Conservation (phyloP, 2,329 filamentous ascomycete species). For the Trichophyton rubrum region DNA sequence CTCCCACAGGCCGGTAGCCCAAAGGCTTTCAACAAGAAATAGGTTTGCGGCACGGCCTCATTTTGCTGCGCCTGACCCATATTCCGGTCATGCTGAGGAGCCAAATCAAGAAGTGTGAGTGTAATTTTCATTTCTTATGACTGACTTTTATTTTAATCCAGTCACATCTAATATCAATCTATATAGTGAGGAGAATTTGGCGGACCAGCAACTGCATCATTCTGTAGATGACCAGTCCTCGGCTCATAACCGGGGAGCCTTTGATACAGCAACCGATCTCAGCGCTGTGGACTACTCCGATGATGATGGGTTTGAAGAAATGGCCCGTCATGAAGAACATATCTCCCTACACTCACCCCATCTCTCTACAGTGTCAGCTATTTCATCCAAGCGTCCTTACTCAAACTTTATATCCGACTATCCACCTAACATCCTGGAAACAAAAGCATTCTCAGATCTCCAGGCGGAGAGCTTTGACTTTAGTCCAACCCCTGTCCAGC, state of each 20-base stretch:
- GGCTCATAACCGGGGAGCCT: slow-evolving; percentile 8
- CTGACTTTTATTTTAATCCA: background rate
- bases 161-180: background rate
- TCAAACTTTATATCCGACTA: slow-evolving; percentile 36
- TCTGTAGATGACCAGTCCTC: background rate
- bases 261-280: slow-evolving; percentile 14
- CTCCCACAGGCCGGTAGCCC: slow-evolving; percentile 4
- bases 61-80: slow-evolving; percentile 10
- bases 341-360: slow-evolving; percentile 7
- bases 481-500: slow-evolving; percentile 23
- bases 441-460: slow-evolving; percentile 38
- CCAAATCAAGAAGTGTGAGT: slow-evolving; percentile 1
- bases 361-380: slow-evolving; percentile 21
- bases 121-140: background rate
- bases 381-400: slow-evolving; percentile 19
- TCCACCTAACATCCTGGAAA: slow-evolving; percentile 31
- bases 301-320: background rate
- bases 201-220: background rate
- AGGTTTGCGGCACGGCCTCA: slow-evolving; percentile 12
- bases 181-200: background rate
- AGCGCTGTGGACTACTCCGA: slow-evolving; percentile 14
- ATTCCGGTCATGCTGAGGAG: background rate
- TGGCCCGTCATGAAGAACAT: slow-evolving; percentile 6
- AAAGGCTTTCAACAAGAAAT: slow-evolving; percentile 1
- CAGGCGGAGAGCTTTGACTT: slow-evolving; percentile 40